These are phyloP conservation scores for Cyberlindnera xylosilytica DNA, from an alignment of 805 yeast genomes.

Conservation along the genomic window DNA sequence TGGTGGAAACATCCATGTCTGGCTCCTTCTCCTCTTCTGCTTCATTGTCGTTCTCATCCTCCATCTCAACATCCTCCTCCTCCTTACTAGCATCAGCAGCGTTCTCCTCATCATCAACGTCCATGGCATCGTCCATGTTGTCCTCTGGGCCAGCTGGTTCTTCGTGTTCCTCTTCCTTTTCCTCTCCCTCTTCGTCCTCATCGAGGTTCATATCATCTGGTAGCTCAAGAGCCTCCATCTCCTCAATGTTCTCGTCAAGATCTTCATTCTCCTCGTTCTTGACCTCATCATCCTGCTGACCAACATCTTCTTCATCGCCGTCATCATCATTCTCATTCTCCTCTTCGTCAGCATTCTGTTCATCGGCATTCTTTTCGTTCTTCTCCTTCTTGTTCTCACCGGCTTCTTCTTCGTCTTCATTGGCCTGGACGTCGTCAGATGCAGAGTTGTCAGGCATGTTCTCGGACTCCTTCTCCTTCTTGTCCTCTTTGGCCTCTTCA, in stretches of 20 bases:
- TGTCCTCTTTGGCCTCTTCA: slow-evolving; percentile 74
- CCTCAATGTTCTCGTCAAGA: slow-evolving; percentile 72
- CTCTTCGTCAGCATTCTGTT: slow-evolving; percentile 34
- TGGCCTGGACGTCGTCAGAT: slow-evolving; percentile 42
- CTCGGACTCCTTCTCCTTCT: slow-evolving; percentile 82
- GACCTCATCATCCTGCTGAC: slow-evolving; percentile 79
- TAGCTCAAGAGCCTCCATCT: slow-evolving; percentile 79
- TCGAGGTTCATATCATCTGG: slow-evolving; percentile 93
- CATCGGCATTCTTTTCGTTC: slow-evolving; percentile 31
- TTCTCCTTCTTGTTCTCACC: slow-evolving; percentile 25
- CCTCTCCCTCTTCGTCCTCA: slow-evolving; percentile 62
- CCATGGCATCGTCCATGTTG: slow-evolving; percentile 37
- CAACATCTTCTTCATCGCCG: slow-evolving; percentile 59
- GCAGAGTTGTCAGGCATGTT: slow-evolving; percentile 55
- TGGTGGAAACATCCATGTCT: slow-evolving; percentile 31
- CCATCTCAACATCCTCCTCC: slow-evolving; percentile 29
- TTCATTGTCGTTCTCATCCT: slow-evolving; percentile 32
- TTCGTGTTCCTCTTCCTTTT: slow-evolving; percentile 39
- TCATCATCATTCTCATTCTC: slow-evolving; percentile 49
- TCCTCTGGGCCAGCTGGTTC: slow-evolving; percentile 33
- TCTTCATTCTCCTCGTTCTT: slow-evolving; percentile 66
- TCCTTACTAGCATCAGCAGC: slow-evolving; percentile 30
- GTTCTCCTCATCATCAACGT: slow-evolving; percentile 43
- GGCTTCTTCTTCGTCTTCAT: slow-evolving; percentile 33
- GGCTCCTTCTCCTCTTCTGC: slow-evolving; percentile 26